A percentile compares a stretch with the other conserved stretches of the same genome.
phyloP scores from a whole-genome alignment of 2,329 filamentous ascomycete species.

The Dothistroma pini region DNA sequence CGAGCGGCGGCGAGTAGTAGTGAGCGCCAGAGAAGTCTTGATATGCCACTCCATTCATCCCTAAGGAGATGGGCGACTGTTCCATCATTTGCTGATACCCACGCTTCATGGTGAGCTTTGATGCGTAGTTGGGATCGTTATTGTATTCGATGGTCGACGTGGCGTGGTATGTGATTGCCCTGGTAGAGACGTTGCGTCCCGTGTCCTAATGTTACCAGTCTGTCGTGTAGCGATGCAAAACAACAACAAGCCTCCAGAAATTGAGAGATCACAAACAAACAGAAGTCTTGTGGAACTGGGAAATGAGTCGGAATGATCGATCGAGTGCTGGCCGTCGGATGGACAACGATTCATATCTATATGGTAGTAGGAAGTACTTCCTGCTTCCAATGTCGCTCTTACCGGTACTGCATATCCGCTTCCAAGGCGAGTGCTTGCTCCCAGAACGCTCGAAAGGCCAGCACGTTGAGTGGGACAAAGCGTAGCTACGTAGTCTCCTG shows the following conservation, averaged over 20 bases:
- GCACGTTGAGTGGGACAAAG: conserved; percentile 10
- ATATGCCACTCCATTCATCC: conserved; percentile 21
- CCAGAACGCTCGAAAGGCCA: conserved; percentile 7
- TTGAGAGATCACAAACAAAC: conserved; percentile 12
- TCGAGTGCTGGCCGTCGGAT: conserved; percentile 7
- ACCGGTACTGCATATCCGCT: conserved; percentile 5
- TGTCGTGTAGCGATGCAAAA: conserved; percentile 8
- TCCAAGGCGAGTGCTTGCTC: conserved; percentile 5
- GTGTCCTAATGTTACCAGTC: conserved; percentile 8
- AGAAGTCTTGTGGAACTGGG: conserved; percentile 14
- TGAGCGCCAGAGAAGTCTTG: conserved; percentile 17
- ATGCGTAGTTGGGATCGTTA: conserved; percentile 9
- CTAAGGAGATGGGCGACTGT: conserved; percentile 11
- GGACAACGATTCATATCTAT: conserved; percentile 22
- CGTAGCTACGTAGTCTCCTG: conserved; percentile 12
- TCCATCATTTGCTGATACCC: conserved; percentile 21
- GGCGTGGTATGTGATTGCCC: conserved; percentile 2
- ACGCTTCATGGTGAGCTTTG: conserved; percentile 16
- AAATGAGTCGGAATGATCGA: conserved; percentile 16
- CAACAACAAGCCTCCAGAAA: conserved; percentile 7
- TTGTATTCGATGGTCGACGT: conserved; percentile 1
- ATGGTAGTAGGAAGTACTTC: conserved; percentile 15
- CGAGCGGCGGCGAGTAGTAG: conserved; percentile 21
- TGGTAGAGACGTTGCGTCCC: conserved; percentile 11
- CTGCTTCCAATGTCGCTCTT: conserved; percentile 6